Evolutionary conservation across 768 basidiomycete species (phyloP).

Genomic region (Tremella fuciformis): DNA sequence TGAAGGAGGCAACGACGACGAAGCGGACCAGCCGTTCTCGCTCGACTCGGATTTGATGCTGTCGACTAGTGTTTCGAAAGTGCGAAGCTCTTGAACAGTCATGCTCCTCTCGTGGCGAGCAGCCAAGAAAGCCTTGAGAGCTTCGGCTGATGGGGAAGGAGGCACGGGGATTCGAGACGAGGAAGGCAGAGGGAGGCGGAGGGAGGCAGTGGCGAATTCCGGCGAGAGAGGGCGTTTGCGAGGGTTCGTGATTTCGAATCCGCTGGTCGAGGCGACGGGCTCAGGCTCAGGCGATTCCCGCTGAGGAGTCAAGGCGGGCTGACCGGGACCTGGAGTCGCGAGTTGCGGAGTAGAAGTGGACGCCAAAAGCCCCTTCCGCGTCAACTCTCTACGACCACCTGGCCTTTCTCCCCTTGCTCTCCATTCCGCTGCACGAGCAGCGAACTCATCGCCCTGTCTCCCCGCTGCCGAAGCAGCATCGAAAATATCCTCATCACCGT

Average conservation of each 20-base stretch:
- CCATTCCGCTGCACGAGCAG: conserved; percentile 19
- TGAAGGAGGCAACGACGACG: too few relatives aligned
- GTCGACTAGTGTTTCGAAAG: conserved; percentile 32
- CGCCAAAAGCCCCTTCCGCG: conserved; percentile 17
- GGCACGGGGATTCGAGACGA: too few relatives aligned
- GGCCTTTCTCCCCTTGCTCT: conserved; percentile 26
- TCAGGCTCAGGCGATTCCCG: too few relatives aligned
- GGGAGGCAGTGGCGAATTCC: too few relatives aligned
- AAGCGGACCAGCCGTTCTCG: conserved; percentile 34
- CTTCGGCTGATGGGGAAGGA: background rate
- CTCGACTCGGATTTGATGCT: conserved; percentile 32
- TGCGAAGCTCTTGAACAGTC: conserved; percentile 28
- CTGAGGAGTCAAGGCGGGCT: too few relatives aligned
- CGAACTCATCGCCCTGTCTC: conserved; percentile 19
- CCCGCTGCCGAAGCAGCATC: conserved; percentile 27
- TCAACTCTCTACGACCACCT: conserved; percentile 30
- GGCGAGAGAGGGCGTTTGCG: too few relatives aligned
- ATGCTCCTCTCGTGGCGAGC: conserved; percentile 7
- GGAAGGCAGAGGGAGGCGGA: too few relatives aligned
- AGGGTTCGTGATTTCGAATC: background rate
- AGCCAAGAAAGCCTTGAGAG: background rate
- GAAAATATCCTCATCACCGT: conserved; percentile 29
- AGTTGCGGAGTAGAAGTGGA: background rate
- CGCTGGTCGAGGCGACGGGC: background rate
- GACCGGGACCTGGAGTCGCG: background rate